Evolutionary conservation across 345 rosid species (phyloP), one percentile per base, ranked within the genome.

Genomic region (Dimocarpus longan): DNA sequence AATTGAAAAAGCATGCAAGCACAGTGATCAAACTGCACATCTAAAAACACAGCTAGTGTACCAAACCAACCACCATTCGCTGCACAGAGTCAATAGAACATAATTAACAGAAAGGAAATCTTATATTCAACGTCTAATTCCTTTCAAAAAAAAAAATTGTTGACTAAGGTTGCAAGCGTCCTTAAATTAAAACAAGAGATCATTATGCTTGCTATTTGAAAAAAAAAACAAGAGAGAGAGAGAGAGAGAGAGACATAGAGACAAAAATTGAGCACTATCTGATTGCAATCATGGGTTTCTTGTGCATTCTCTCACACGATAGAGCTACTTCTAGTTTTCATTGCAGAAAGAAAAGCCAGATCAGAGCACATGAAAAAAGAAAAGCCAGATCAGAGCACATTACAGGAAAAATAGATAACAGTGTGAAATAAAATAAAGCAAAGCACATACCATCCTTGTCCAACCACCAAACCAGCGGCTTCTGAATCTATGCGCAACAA

Each of bases 381-480:
- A 9, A 56, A 16, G 62, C 72, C n/a, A 42, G 26, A 43, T 60
- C 2, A 28, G 52, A 19, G 24, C 24, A 66, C 40, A 37, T 6
- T 48, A 16, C 21, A 46, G 24, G 11, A 12, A n/a, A 68, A 37
- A 16, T 32, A 50, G 66, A 50, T 63, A 46, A 46, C 18, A 63
- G 74, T 12, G 69, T 39, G 32, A 62, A 52, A 68, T 44, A 78
- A 28, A 13, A 76, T 18, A 48, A 76, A 67, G 54, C 19, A 70
- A 32, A 75, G 75, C 15, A 46, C 81, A 69, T 68, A 86, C 89
- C 86, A 85, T 71, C 5, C 59, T 76, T 6, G 76, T 46, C 89
- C 86, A 85, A 76, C 87, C 84, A 73, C 88, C 86, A 15, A 86
- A 79, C 87, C 87, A 82, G 70, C 85, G 78, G 78, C 89, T 83